Conservation (phyloP, 495 filamentous ascomycete genomes). For the Neurospora africana region DNA sequence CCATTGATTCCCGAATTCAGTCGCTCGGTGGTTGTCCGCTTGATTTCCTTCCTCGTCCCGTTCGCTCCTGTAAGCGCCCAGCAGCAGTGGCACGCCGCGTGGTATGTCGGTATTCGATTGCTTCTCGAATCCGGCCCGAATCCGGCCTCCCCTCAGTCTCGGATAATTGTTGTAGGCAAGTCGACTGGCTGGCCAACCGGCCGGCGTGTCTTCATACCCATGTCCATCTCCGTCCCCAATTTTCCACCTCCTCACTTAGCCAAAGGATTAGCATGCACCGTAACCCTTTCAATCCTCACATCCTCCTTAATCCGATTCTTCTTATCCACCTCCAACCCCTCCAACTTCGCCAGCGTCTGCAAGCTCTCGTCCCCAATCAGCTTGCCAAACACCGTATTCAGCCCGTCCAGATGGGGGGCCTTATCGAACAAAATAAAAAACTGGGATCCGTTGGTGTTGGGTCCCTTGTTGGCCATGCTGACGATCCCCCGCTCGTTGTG, state of each 20-base stretch:
- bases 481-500: constrained; percentile 83
- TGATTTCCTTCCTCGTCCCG: background rate
- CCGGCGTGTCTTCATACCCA: background rate
- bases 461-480: constrained; percentile 87
- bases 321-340: constrained; percentile 74
- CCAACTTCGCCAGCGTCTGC: constrained; percentile 62
- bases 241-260: constrained; percentile 44
- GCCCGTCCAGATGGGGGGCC: constrained; percentile 85
- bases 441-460: constrained; percentile 83
- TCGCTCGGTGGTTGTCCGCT: background rate
- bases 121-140: background rate
- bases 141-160: background rate
- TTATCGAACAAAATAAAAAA: constrained; percentile 85
- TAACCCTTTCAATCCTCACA: constrained; percentile 61
- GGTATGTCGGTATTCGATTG: background rate
- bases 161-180: background rate
- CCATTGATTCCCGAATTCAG: background rate
- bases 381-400: constrained; percentile 89
- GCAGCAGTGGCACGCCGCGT: background rate
- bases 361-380: constrained; percentile 54
- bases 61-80: too few species aligned
- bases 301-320: constrained; percentile 73
- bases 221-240: background rate
- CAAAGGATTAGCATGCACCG: constrained; percentile 89
- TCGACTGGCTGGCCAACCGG: background rate